Base-by-base conservation (phyloP, 75 land plant genomes). In the Chamaecyparis obtusa region DNA sequence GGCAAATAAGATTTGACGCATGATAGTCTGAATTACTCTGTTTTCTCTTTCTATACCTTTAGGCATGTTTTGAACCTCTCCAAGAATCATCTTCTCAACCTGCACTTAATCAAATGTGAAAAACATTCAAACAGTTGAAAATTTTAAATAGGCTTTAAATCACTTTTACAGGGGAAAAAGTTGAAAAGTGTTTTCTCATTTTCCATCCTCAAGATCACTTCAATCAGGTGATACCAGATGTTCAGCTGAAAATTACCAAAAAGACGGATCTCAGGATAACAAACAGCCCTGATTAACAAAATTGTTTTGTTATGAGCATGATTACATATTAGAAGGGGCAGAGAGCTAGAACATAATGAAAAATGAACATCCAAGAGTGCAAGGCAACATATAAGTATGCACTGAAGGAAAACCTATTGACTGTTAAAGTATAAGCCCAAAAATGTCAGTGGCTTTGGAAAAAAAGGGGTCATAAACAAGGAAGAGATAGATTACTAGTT, bases 1-100 rank as follows among this genome's bases (percentile, higher is more conserved):
- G 44, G 97, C 95, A 89, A 91, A 94, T 87, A 98, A 87, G 39
- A 98, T 89, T 87, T 98, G 99, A 48, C 96, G 89, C 93, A 95
- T 87, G 56, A 98, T 90, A 19, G 97, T 96, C 85, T 95, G 95
- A 74, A 98, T 94, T 86, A 98, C 95, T 89, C 87, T 92, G 74
- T 94, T 98, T 87, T 98, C 99, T 83, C 99, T 96, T 87, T 97
- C 97, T 48, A 95, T 55, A 8, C 99, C 96, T 90, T 94, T 97
- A 6, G 96, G 97, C 88, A 97, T 76, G 80, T 97, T 94, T 85
- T 91, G 93, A 30, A 87, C 94, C 85, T 95, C 89, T 69, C 94
- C 99, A 78, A 93, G 91, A 80, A 97, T 95, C 92, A 94, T 89
- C 24, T 92, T 89, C 87, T 96, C 95, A 54, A 95, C 98, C 98